These are phyloP conservation scores for Pestalotiopsis fici DNA, from an alignment of 2,329 filamentous ascomycete genomes.

Conservation along the genomic window DNA sequence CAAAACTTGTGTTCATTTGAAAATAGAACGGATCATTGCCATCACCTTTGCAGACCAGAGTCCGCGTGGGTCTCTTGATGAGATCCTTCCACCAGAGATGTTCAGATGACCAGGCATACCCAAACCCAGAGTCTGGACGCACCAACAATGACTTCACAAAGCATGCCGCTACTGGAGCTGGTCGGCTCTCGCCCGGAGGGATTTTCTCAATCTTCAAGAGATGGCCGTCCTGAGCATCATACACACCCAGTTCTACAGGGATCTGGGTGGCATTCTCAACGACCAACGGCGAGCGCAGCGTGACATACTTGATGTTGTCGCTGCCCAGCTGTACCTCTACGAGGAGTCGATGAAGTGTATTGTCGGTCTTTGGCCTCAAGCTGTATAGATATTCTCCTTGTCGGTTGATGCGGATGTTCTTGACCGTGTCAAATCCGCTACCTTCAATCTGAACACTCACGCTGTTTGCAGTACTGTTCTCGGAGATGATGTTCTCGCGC, in stretches of 20 bases:
- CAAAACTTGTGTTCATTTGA: constrained; percentile 85
- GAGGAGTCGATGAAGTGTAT: constrained; percentile 83
- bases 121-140: constrained; percentile 92
- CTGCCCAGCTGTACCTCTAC: constrained; percentile 89
- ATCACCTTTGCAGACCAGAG: constrained; percentile 86
- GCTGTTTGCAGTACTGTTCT: constrained; percentile 72
- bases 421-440: constrained; percentile 89
- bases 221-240: constrained; percentile 82
- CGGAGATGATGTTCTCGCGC: constrained; percentile 86
- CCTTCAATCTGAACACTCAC: constrained; percentile 86
- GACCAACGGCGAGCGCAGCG: constrained; percentile 84
- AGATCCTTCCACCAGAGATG: constrained; percentile 91
- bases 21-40: constrained; percentile 93
- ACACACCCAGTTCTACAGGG: constrained; percentile 89
- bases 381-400: constrained; percentile 93
- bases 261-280: constrained; percentile 98
- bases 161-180: constrained; percentile 88
- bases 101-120: constrained; percentile 92
- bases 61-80: constrained; percentile 79
- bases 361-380: constrained; percentile 82
- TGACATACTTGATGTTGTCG: constrained; percentile 98
- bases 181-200: constrained; percentile 83
- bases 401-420: constrained; percentile 86
- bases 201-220: constrained; percentile 98
- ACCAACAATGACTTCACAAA: constrained; percentile 87